These are phyloP conservation scores for Tanacetum coccineum DNA, from an alignment of 129 eudicot genomes.

Conservation along the genomic window DNA sequence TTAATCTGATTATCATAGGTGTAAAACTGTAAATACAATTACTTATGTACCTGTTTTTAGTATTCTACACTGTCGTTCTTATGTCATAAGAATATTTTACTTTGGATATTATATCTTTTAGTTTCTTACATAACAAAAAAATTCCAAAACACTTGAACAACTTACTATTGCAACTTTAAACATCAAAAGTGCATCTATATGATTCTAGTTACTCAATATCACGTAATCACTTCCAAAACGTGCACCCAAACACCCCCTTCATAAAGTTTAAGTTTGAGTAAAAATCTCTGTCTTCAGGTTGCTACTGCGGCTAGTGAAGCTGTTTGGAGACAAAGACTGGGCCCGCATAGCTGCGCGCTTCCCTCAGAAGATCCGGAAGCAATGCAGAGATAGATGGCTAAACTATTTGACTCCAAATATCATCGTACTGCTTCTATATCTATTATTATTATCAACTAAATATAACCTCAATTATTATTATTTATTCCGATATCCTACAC, in stretches of 20 bases:
- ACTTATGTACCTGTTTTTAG: background rate
- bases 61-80: background rate
- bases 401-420: slow-evolving; percentile 53
- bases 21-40: background rate
- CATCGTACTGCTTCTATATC: slow-evolving; percentile 31
- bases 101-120: slow-evolving; percentile 2
- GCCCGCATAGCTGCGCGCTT: slow-evolving; percentile 41
- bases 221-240: background rate
- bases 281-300: slow-evolving; percentile 25
- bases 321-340: slow-evolving; percentile 44
- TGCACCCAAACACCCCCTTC: background rate
- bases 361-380: slow-evolving; percentile 48
- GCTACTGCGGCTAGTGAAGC: slow-evolving; percentile 36
- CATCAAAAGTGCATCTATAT: background rate
- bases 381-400: slow-evolving; percentile 67
- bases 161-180: background rate
- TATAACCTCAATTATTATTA: background rate
- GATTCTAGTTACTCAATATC: slow-evolving; percentile 2
- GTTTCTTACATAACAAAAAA: background rate
- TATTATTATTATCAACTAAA: slow-evolving; percentile 5
- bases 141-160: background rate
- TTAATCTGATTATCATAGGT: background rate
- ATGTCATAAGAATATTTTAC: background rate
- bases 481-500: background rate
- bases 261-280: background rate